Percentiles rank a stretch among this genome's conserved stretches.
Conservation (phyloP, 2,329 filamentous ascomycete genomes). For the Sordariomycetes sp. region DNA sequence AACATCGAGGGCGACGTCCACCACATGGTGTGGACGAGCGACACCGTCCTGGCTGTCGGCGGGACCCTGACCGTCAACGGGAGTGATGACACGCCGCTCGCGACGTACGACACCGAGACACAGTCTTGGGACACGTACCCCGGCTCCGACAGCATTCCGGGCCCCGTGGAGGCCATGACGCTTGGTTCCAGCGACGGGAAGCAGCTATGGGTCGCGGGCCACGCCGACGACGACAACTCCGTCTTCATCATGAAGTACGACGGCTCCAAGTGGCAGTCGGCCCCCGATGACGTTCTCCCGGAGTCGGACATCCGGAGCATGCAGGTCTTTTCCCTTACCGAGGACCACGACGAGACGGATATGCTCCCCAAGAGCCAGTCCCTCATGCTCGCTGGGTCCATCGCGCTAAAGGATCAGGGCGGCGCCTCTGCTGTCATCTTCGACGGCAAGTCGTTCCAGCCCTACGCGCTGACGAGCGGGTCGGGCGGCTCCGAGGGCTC, state of each 20-base stretch:
- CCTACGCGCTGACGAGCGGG: conserved; percentile 68
- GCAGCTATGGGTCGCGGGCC: conserved; percentile 74
- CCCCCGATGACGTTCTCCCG: conserved; percentile 44
- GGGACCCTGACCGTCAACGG: conserved; percentile 61
- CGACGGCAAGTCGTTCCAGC: conserved; percentile 66
- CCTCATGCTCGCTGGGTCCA: conserved; percentile 73
- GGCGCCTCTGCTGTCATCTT: conserved; percentile 77
- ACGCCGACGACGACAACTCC: conserved; percentile 44
- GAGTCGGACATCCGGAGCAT: conserved; percentile 63
- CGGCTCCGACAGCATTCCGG: conserved; percentile 56
- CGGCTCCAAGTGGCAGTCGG: conserved; percentile 54
- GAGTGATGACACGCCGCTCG: conserved; percentile 49
- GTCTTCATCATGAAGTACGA: conserved; percentile 76
- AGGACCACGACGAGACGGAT: conserved; percentile 49
- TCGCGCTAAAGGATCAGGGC: conserved; percentile 64
- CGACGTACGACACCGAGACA: conserved; percentile 56
- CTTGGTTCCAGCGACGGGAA: conserved; percentile 59
- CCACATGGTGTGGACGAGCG: conserved; percentile 62
- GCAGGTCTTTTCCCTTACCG: conserved; percentile 63
- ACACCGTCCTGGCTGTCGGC: conserved; percentile 59
- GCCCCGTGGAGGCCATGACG: conserved; percentile 64
- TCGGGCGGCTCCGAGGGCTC: conserved; percentile 53
- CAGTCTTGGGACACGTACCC: conserved; percentile 53
- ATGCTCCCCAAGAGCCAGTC: conserved; percentile 55
- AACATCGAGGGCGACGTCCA: conserved; percentile 59